Percentiles rank a stretch among this genome's conserved stretches.
Conservation (phyloP, 2,329 filamentous ascomycete species). For the Ceratocystiopsis minuta region DNA sequence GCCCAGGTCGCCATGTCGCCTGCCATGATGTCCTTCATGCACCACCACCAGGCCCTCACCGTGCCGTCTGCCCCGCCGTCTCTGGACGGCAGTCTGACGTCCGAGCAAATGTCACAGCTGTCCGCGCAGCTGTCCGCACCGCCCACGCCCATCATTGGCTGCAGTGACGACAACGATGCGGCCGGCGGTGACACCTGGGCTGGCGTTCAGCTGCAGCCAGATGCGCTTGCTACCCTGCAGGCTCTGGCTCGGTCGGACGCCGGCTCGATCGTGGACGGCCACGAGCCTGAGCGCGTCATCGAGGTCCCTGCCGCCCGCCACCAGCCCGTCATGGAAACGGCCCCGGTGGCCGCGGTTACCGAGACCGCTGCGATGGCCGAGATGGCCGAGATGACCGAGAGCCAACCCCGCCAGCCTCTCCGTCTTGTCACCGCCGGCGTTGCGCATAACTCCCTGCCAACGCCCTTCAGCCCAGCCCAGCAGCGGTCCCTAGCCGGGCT, state of each 20-base stretch:
- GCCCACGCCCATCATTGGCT: conserved; percentile 57
- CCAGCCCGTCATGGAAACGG: conserved; percentile 12
- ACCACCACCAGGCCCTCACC: conserved; percentile 39
- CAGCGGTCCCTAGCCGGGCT: conserved; percentile 50
- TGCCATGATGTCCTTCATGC: conserved; percentile 53
- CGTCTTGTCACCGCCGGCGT: conserved; percentile 28
- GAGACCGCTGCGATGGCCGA: too few relatives aligned
- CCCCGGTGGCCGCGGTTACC: too few relatives aligned
- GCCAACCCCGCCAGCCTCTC: conserved; percentile 29
- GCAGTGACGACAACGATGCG: conserved; percentile 32
- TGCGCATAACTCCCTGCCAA: conserved; percentile 10
- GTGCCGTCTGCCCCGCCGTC: conserved; percentile 76
- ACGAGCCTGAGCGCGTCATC: conserved; percentile 39
- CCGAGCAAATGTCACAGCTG: conserved; percentile 57
- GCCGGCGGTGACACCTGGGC: conserved; percentile 41
- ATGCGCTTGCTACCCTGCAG: conserved; percentile 63
- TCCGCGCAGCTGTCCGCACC: conserved; percentile 55
- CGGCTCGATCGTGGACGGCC: conserved; percentile 35
- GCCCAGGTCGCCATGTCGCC: conserved; percentile 59
- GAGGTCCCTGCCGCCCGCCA: conserved; percentile 22
- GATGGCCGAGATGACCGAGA: conserved; percentile 22
- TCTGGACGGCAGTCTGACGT: conserved; percentile 72
- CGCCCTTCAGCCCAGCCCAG: conserved; percentile 28
- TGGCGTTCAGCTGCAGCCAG: conserved; percentile 58
- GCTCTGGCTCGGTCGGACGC: conserved; percentile 45